Percentiles rank a stretch among this genome's conserved stretches.
Evolutionary conservation across 441 rosid genomes (phyloP).

Genomic region (Hura crepitans): DNA sequence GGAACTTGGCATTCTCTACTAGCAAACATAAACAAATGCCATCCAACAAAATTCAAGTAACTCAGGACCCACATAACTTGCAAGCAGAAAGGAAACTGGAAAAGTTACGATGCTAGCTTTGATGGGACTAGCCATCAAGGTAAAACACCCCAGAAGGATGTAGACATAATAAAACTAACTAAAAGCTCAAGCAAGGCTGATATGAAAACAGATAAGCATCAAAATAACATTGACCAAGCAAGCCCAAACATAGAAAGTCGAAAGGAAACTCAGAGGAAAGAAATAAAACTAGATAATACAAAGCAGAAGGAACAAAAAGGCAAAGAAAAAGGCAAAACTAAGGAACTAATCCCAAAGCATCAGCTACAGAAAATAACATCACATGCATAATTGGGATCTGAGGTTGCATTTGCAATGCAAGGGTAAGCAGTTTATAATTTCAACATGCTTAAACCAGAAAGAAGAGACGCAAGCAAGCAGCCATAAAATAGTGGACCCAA

Average conservation of each 20-base stretch:
- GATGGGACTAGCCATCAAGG: slow-evolving; percentile 31
- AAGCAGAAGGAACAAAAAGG: slow-evolving; percentile 35
- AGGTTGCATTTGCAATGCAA: slow-evolving; percentile 24
- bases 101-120: slow-evolving; percentile 23
- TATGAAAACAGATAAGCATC: slow-evolving; percentile 31
- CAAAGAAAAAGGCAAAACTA: slow-evolving; percentile 28
- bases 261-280: slow-evolving; percentile 32
- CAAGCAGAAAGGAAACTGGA: slow-evolving; percentile 31
- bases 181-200: slow-evolving; percentile 24
- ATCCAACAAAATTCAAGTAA: slow-evolving; percentile 29
- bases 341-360: slow-evolving; percentile 28
- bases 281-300: slow-evolving; percentile 32
- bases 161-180: slow-evolving; percentile 29
- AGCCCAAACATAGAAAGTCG: slow-evolving; percentile 31
- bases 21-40: slow-evolving; percentile 32
- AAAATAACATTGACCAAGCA: slow-evolving; percentile 16
- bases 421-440: slow-evolving; percentile 26
- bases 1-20: slow-evolving; percentile 17
- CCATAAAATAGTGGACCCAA: slow-evolving; percentile 30
- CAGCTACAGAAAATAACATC: slow-evolving; percentile 34
- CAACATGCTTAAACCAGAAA: slow-evolving; percentile 33
- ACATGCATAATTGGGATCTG: slow-evolving; percentile 26
- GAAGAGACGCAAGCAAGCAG: slow-evolving; percentile 26
- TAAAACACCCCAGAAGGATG: slow-evolving; percentile 32
- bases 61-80: slow-evolving; percentile 21